These are phyloP conservation scores for Blastobotrys mokoenaii DNA, from an alignment of 805 yeast species.

Conservation along the genomic window DNA sequence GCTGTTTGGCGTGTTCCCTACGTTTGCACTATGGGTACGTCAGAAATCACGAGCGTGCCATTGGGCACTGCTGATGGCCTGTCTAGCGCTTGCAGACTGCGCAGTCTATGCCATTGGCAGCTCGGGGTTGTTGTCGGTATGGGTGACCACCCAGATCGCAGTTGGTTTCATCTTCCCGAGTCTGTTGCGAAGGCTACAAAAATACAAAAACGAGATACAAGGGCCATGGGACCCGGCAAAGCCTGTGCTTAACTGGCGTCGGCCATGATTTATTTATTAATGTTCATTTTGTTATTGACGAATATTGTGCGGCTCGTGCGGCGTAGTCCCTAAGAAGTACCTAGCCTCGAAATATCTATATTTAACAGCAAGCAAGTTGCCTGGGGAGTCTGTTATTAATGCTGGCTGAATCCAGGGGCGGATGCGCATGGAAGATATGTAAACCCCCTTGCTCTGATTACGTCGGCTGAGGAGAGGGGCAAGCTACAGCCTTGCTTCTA, in stretches of 20 bases:
- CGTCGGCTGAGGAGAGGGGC: too few relatives aligned
- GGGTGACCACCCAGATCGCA: constrained; percentile 42
- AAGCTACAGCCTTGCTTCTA: too few relatives aligned
- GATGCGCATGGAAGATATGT: too few relatives aligned
- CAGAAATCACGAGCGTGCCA: constrained; percentile 24
- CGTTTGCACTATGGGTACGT: constrained; percentile 55
- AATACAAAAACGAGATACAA: constrained; percentile 73
- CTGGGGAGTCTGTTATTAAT: too few relatives aligned
- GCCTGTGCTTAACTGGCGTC: constrained; percentile 39
- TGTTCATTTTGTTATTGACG: not conserved
- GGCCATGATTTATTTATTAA: not conserved
- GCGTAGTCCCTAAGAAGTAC: too few relatives aligned
- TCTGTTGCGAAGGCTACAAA: constrained; percentile 62
- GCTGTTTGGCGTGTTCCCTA: constrained; percentile 63
- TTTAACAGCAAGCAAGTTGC: too few relatives aligned
- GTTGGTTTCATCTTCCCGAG: constrained; percentile 56
- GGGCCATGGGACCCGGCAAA: constrained; percentile 93
- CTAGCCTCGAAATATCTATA: too few relatives aligned
- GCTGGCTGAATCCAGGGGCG: too few relatives aligned
- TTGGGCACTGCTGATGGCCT: constrained; percentile 19
- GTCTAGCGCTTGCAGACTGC: constrained; percentile 15
- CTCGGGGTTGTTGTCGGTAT: constrained; percentile 33
- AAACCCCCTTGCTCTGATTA: too few relatives aligned
- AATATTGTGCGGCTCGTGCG: not conserved
- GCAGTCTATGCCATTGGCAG: constrained; percentile 36